phyloP scores from a whole-genome alignment of 2,329 filamentous ascomycete genomes.

The Colletotrichum tanaceti region DNA sequence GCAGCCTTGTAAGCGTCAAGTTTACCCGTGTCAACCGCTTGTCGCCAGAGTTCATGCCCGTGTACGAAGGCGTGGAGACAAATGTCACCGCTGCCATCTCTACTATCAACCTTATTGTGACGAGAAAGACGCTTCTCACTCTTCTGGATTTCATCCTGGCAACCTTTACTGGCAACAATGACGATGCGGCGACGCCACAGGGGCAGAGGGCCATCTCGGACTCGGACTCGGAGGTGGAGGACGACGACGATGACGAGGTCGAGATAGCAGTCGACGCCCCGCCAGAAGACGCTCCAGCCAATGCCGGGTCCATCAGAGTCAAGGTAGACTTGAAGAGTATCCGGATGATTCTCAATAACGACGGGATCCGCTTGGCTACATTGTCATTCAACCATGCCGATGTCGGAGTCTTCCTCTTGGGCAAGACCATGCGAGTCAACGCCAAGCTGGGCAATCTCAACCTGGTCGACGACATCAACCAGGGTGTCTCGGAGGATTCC shows the following conservation, averaged over 20 bases:
- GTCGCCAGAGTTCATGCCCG: constrained; percentile 91
- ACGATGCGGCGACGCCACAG: constrained; percentile 49
- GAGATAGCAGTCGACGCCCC: constrained; percentile 33
- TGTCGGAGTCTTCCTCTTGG: constrained; percentile 87
- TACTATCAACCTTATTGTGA: constrained; percentile 96
- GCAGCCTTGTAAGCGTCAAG: constrained; percentile 88
- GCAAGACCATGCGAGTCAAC: constrained; percentile 86
- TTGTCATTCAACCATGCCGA: constrained; percentile 93
- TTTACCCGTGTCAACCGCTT: constrained; percentile 89
- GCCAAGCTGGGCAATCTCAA: constrained; percentile 89
- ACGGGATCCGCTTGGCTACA: constrained; percentile 93
- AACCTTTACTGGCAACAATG: constrained; percentile 80
- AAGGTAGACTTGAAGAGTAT: constrained; percentile 95
- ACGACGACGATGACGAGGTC: constrained; percentile 52
- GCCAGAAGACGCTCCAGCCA: constrained; percentile 18
- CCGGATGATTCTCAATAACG: constrained; percentile 93
- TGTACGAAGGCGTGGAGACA: constrained; percentile 92
- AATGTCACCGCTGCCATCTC: constrained; percentile 93
- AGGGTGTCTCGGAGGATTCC: constrained; percentile 85
- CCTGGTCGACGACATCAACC: constrained; percentile 92
- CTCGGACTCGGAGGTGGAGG: no score
- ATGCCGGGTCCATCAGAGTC: constrained; percentile 85
- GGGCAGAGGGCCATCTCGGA: constrained; percentile 52
- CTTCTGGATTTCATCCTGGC: constrained; percentile 92
- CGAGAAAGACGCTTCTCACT: constrained; percentile 89